Conservation (phyloP, 2,329 filamentous ascomycete genomes). For the Fusarium sp. region DNA sequence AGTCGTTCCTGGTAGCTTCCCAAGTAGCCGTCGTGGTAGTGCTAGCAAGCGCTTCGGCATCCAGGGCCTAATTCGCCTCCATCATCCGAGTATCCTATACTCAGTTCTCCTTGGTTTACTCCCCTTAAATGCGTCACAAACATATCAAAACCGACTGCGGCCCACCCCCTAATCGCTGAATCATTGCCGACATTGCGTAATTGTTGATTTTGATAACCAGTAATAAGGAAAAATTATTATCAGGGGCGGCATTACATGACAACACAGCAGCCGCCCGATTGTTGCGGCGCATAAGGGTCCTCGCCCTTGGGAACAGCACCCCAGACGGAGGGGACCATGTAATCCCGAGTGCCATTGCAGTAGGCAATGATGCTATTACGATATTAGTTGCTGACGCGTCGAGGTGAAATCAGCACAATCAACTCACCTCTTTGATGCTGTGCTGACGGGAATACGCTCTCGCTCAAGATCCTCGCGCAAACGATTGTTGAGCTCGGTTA, state of each 20-base stretch:
- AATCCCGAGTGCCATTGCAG: constrained; percentile 97
- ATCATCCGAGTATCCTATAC: constrained; percentile 29
- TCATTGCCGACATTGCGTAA: constrained; percentile 46
- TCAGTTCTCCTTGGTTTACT: constrained; percentile 35
- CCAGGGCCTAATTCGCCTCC: constrained; percentile 30
- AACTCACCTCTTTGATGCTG: constrained; percentile 84
- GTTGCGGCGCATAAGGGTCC: constrained; percentile 97
- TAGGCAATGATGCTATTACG: constrained; percentile 88
- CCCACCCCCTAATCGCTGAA: constrained; percentile 43
- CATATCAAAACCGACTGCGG: constrained; percentile 43
- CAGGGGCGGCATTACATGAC: constrained; percentile 75
- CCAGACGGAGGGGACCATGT: constrained; percentile 99
- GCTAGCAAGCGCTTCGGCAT: constrained; percentile 34
- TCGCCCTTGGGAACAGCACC: constrained; percentile 93
- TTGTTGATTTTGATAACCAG: constrained; percentile 41
- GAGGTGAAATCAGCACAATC: background rate
- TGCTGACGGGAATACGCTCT: constrained; percentile 93
- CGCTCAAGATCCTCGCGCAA: constrained; percentile 95
- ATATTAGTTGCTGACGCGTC: constrained; percentile 20
- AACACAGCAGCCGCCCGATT: constrained; percentile 90
- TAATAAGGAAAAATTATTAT: constrained; percentile 37
- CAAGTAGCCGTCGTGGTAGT: constrained; percentile 28
- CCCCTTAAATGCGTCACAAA: constrained; percentile 37
- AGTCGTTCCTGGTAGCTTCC: constrained; percentile 20
- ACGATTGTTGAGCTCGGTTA: constrained; percentile 97